Base-by-base conservation (phyloP, 768 basidiomycete species). In the Boletus subparvulus region DNA sequence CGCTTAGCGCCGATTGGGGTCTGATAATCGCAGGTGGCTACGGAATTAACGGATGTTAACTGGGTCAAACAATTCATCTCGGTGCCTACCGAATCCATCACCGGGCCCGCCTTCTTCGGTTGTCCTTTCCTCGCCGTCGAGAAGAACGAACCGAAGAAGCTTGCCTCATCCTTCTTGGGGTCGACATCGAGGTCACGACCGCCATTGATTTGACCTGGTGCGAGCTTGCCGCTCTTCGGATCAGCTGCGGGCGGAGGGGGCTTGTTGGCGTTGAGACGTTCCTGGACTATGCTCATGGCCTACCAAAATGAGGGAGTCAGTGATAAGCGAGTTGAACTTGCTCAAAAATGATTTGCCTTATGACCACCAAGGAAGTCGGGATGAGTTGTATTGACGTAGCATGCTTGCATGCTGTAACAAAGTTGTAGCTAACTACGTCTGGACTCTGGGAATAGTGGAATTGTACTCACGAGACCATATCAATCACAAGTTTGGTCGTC, bases 361-460 rank as follows among this genome's bases (percentile, higher is more conserved):
- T 99, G 96, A 24, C 97, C 97, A 59, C 86, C 91, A 69, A 99
- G 83, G 77, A 99, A 98, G 75, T 99, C 97, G 2, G 97, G 97
- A 70, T 99, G 97, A 1, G 96, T 98, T 14, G 97, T 98, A 77
- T 99, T 99, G 66, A 99, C 89, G 70, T 98, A 99, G 72, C 94
- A 96, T 37, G 95, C 94, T 78, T 98, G 96, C 94, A 98, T 98
- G 36, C 90, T 94, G 55, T 40, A 21, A 50, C 52, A 47, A 52
- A 39, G 17, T 32, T 8, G 1, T 47, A 32, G 45, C 14, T 35
- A 48, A 24, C 57, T 63, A 46, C 58, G 26, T 26, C 12, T 19
- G 42, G 17, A 33, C 30, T 35, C 33, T 30, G 9, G 28, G 11
- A 43, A 26, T 32, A 47, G 17, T 28, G 9, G 6, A 50, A 40